Evolutionary conservation across 345 rosid genomes (phyloP), one percentile per base, ranked within the genome.

Genomic region (Turnera subulata): DNA sequence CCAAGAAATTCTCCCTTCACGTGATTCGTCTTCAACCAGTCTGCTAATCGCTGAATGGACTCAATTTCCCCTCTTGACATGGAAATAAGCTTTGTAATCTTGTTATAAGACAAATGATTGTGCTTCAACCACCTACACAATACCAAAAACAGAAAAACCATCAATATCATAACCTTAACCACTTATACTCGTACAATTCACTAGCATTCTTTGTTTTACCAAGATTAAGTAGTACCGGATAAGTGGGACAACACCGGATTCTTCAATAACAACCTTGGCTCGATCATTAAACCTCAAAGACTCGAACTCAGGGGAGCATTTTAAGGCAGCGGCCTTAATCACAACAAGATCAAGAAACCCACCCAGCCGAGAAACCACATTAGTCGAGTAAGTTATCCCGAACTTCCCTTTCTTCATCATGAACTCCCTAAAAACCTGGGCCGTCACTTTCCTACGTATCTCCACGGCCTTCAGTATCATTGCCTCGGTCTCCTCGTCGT

Each of bases 51-150:
- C 60, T 81, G 72, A 40, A 89, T 78, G 40, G 82, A 83, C 43
- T 81, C 84, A 15, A 84, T 77, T 54, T 86, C 73, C 46, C 97
- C 96, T 60, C 72, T 76, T 20, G 95, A 76, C 76, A 78, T 71
- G 64, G 79, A 73, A 63, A 92, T 78, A 46, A 86, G 69, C 82
- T 82, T 92, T 16, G 80, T 89, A 67, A 92, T 82, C 70, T 76
- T 88, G 3, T 82, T 83, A 68, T 81, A 92, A 1, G 98, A 79
- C 58, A 86, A 56, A 2, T 62, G 59, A 74, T 84, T 79, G 74
- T 92, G 95, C 67, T 92, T 92, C 91, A 89, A 77, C 96, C 95
- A 92, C 95, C 96, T 89, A 72, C 42, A 68, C 24, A 47, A 51
- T 58, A 55, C 19, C 21, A 61, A 2, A 26, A 13, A 38, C 11